Percentiles rank a stretch among this genome's conserved stretches.
Conservation (phyloP, 2,329 filamentous ascomycete genomes). For the Rhynchosporium graminicola region DNA sequence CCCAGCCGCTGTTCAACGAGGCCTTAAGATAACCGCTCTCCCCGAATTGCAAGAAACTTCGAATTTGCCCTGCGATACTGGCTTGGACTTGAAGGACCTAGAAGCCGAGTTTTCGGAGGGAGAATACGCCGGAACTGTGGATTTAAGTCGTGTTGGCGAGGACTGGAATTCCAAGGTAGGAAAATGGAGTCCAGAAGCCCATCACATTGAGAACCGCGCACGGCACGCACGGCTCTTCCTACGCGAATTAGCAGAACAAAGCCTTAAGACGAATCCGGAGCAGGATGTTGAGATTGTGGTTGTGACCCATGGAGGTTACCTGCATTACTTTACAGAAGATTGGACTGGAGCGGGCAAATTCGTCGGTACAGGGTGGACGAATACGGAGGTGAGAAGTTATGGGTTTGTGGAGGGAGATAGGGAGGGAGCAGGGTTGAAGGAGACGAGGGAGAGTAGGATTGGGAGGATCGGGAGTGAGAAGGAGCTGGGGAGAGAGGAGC, state of each 20-base stretch:
- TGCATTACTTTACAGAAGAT: constrained; percentile 85
- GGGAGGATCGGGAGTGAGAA: constrained; percentile 32
- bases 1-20: constrained; percentile 51
- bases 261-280: constrained; percentile 32
- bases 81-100: constrained; percentile 58
- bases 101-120: constrained; percentile 57
- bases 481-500: constrained; percentile 33
- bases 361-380: constrained; percentile 39
- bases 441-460: constrained; percentile 35
- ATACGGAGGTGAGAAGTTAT: constrained; percentile 38
- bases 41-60: constrained; percentile 80
- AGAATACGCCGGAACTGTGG: constrained; percentile 51
- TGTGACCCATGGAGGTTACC: constrained; percentile 79
- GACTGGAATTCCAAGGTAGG: constrained; percentile 72
- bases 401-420: constrained; percentile 29
- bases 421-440: constrained; percentile 31
- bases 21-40: constrained; percentile 57
- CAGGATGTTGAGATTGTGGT: constrained; percentile 67
- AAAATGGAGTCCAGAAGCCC: constrained; percentile 23
- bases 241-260: constrained; percentile 42
- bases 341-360: constrained; percentile 56
- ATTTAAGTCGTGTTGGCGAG: constrained; percentile 60
- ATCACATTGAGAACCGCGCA: constrained; percentile 44
- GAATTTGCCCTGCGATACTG: constrained; percentile 74
- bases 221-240: constrained; percentile 61